A percentile compares a stretch with the other conserved stretches of the same genome.
Conservation (phyloP, 306 rosid genomes). For the Vicia sativa region DNA sequence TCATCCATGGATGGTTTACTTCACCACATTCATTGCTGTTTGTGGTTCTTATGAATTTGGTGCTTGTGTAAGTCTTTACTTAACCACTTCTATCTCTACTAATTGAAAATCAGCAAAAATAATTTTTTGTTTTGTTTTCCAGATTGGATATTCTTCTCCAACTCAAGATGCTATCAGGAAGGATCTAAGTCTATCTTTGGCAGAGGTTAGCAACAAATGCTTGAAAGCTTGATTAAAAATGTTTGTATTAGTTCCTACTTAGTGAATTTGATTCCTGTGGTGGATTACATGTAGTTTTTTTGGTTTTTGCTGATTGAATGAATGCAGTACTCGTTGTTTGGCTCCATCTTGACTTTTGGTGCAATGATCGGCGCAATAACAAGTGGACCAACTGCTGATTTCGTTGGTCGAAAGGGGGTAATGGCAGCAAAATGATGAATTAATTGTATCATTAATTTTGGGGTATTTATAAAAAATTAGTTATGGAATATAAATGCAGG, state of each 20-base stretch:
- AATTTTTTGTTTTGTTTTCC: slow-evolving; percentile 26
- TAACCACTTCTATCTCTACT: not conserved
- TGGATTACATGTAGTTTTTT: slow-evolving; percentile 20
- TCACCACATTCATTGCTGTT: slow-evolving; percentile 74
- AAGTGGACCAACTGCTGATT: slow-evolving; percentile 77
- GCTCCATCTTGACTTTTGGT: slow-evolving; percentile 91
- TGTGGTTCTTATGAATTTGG: slow-evolving; percentile 93
- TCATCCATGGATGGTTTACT: slow-evolving; percentile 89
- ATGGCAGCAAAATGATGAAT: slow-evolving; percentile 15
- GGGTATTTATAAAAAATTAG: slow-evolving; percentile 6
- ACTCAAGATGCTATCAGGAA: slow-evolving; percentile 67
- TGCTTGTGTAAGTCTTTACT: slow-evolving; percentile 62
- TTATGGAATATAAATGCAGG: slow-evolving; percentile 57
- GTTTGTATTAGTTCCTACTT: not conserved
- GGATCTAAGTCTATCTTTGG: slow-evolving; percentile 70
- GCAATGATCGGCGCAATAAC: slow-evolving; percentile 97
- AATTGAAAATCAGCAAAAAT: too few species aligned
- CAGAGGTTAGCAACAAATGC: slow-evolving; percentile 54
- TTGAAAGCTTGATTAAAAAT: not conserved
- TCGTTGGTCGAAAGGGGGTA: slow-evolving; percentile 85
- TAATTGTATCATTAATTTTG: not conserved
- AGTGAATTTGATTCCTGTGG: slow-evolving; percentile 11
- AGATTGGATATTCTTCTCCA: slow-evolving; percentile 96
- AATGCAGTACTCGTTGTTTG: slow-evolving; percentile 81
- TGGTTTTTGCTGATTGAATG: not conserved